phyloP scores from a whole-genome alignment of 345 rosid species.

The Acer campestre region DNA sequence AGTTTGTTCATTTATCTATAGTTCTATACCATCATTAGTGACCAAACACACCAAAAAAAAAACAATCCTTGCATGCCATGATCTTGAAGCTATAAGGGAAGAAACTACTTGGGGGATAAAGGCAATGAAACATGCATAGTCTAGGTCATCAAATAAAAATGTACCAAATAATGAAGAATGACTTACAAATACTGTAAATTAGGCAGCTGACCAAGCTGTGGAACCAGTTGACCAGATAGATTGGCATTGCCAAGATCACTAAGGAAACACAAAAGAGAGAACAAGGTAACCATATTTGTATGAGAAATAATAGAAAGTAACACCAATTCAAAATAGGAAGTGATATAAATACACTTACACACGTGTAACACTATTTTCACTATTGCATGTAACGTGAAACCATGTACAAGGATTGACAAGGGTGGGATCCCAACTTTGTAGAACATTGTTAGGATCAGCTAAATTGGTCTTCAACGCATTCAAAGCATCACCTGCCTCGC shows the following conservation, averaged over 20 bases:
- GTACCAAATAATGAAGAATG: background rate
- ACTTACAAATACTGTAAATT: conserved; percentile 86
- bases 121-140: background rate
- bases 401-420: conserved; percentile 83
- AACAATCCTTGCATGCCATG: background rate
- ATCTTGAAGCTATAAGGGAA: background rate
- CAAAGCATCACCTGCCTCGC: conserved; percentile 75
- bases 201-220: conserved; percentile 62
- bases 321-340: conserved; percentile 10
- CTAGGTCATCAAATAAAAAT: background rate
- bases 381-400: conserved; percentile 83
- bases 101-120: background rate
- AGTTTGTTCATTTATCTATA: background rate
- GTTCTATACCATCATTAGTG: background rate
- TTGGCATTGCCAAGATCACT: conserved; percentile 73
- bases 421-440: conserved; percentile 85
- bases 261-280: background rate
- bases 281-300: conserved; percentile 3
- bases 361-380: conserved; percentile 65
- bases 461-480: conserved; percentile 69
- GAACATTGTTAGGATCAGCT: conserved; percentile 67
- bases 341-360: conserved; percentile 59
- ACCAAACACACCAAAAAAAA: background rate
- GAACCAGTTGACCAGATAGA: conserved; percentile 63
- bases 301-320: background rate